Conservation (phyloP, 2,329 filamentous ascomycete genomes). For the Keithomyces neogunnii region DNA sequence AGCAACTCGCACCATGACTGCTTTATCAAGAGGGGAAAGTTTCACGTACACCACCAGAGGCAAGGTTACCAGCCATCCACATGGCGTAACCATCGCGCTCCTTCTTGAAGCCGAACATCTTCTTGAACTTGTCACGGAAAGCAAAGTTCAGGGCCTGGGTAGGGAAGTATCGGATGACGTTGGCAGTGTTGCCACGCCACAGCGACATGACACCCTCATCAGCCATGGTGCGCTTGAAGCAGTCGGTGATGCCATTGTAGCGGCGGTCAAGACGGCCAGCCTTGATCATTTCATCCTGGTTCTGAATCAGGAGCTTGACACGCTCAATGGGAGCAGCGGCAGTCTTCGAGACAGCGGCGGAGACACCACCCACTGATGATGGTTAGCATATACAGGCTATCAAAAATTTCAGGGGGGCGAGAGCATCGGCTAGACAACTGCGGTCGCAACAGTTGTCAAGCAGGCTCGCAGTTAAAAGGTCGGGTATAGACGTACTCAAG, state of each 20-base stretch:
- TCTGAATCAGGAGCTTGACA: slow-evolving; percentile 99
- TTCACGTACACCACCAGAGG: slow-evolving; percentile 91
- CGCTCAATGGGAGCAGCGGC: slow-evolving; percentile 99
- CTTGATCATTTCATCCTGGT: slow-evolving; percentile 99
- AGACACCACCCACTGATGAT: slow-evolving; percentile 90
- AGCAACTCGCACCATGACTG: slow-evolving; percentile 4
- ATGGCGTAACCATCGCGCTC: slow-evolving; percentile 94
- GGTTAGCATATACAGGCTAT: slow-evolving; percentile 7
- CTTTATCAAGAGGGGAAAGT: slow-evolving; percentile 5
- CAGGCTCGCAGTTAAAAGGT: slow-evolving; percentile 1
- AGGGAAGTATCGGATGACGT: slow-evolving; percentile 99
- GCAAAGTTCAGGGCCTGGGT: slow-evolving; percentile 99
- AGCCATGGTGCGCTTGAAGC: slow-evolving; percentile 86
- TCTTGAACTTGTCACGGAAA: slow-evolving; percentile 99
- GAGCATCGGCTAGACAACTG: slow-evolving; percentile 1
- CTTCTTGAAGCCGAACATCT: slow-evolving; percentile 99
- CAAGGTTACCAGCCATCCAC: slow-evolving; percentile 99
- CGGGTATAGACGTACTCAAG: slow-evolving; percentile 69
- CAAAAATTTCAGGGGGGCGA: background rate
- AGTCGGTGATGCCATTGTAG: slow-evolving; percentile 89
- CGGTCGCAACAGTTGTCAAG: slow-evolving; percentile 9
- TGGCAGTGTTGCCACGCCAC: slow-evolving; percentile 99
- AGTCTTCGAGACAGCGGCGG: slow-evolving; percentile 99
- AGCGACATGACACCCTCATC: slow-evolving; percentile 91
- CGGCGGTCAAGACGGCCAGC: slow-evolving; percentile 95